Evolutionary conservation across 768 basidiomycete species (phyloP).

Genomic region (Gloeophyllum trabeum): DNA sequence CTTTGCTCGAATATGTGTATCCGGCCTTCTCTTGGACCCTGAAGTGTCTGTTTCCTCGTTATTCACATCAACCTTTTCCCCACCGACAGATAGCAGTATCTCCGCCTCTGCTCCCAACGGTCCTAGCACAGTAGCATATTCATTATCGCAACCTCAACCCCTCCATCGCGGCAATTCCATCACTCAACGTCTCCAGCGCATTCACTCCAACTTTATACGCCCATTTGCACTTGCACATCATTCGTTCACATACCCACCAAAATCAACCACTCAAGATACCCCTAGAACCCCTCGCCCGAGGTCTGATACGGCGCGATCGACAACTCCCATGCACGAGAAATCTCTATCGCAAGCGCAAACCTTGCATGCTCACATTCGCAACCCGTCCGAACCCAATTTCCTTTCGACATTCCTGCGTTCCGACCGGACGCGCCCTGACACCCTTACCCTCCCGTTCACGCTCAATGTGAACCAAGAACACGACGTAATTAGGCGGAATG

Average conservation of each 20-base stretch:
- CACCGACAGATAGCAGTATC: not conserved
- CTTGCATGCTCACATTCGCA: slow-evolving; percentile 28
- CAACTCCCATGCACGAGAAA: slow-evolving; percentile 23
- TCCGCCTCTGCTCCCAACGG: no score
- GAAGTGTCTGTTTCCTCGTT: slow-evolving; percentile 45
- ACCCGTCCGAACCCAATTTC: slow-evolving; percentile 36
- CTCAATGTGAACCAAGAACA: slow-evolving; percentile 44
- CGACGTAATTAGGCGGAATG: slow-evolving; percentile 48
- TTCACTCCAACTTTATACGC: slow-evolving; percentile 36
- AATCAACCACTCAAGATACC: not conserved
- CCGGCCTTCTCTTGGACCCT: slow-evolving; percentile 82
- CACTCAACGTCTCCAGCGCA: slow-evolving; percentile 29
- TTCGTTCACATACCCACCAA: slow-evolving; percentile 12
- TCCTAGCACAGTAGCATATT: no score
- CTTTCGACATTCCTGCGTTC: slow-evolving; percentile 36
- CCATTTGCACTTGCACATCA: slow-evolving; percentile 39
- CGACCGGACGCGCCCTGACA: slow-evolving; percentile 26
- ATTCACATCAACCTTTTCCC: slow-evolving; percentile 25
- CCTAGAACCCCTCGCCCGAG: slow-evolving; percentile 14
- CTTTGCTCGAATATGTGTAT: slow-evolving; percentile 79
- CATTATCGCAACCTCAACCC: slow-evolving; percentile 16
- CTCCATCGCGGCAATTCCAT: slow-evolving; percentile 35
- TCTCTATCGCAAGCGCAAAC: slow-evolving; percentile 19
- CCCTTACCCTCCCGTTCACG: slow-evolving; percentile 49
- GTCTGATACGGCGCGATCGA: slow-evolving; percentile 18